Base-by-base conservation (phyloP, 2,329 filamentous ascomycete genomes). In the Nemania sp. region DNA sequence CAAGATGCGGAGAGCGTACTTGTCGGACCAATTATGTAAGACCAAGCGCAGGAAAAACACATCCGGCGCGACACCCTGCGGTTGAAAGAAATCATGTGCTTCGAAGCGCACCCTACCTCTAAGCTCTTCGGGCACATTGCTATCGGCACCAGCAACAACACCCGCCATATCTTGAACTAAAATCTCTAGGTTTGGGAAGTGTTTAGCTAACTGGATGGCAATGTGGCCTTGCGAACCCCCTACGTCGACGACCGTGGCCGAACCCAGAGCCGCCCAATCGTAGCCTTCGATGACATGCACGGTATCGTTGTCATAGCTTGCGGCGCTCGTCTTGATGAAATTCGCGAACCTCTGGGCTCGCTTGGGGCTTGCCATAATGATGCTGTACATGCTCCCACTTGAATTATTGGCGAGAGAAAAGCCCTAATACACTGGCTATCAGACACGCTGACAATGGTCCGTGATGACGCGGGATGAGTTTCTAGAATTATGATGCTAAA, bases 151-250 rank as follows among this genome's bases (percentile, higher is more conserved):
- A 2, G 41, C 59, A 18, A 73, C 56, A 3, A 68, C 55, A 2
- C 55, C 61, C 2, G 56, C 61, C 64, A 71, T 62, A 61, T 73
- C 70, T 43, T 74, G 70, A 1, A 75, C 69, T 3, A 70, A 10
- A 6, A 74, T 5, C 5, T 52, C n/a, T 10, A 73, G 65, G 20
- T 64, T 27, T 3, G 2, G 0, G 47, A 69, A 70, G 7, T 29
- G 20, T 11, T 20, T 27, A 2, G 70, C 70, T 24, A 74, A 51
- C 1, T 51, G 70, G 2, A 68, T 62, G 13, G 60, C 49, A 13
- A 73, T 32, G 22, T 70, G 69, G 13, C 76, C 77, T 26, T 57
- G 61, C 29, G 73, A 75, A 6, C 78, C 76, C 1, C 78, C 72
- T 4, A 75, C 56, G 35, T 73, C 69, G 1, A 70, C 57, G 1